Conservation (phyloP, 75 land plant genomes). For the Sequoiadendron giganteum region DNA sequence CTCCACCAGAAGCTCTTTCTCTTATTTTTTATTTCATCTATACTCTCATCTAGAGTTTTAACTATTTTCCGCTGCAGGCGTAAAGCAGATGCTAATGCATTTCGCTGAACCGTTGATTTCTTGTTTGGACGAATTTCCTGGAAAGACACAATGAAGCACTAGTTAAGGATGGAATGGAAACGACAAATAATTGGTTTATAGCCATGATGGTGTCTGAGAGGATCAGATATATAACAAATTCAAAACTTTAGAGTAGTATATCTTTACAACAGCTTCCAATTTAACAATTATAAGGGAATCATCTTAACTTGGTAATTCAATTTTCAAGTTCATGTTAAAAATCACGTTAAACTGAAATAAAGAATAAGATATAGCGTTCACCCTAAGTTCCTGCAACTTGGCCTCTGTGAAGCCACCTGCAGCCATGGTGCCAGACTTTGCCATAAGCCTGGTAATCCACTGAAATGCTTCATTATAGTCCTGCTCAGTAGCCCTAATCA, state of each 20-base stretch:
- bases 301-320: not conserved
- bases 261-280: not conserved
- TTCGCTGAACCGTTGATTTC: conserved; percentile 69
- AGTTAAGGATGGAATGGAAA: not conserved
- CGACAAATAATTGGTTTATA: not conserved
- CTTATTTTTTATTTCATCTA: conserved; percentile 62
- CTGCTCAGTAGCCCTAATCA: conserved; percentile 66
- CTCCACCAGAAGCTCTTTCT: conserved; percentile 92
- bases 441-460: conserved; percentile 81
- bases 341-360: not conserved
- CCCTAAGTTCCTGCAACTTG: conserved; percentile 82
- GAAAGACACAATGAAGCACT: not conserved
- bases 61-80: conserved; percentile 75
- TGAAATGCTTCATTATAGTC: conserved; percentile 71
- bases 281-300: not conserved
- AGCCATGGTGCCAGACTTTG: conserved; percentile 78
- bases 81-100: conserved; percentile 87
- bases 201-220: not conserved
- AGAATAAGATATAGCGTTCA: conserved; percentile 18
- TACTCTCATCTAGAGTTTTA: conserved; percentile 68
- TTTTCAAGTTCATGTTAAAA: not conserved
- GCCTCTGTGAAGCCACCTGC: conserved; percentile 98
- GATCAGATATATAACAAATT: not conserved
- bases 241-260: not conserved
- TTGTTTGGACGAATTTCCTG: conserved; percentile 74